phyloP scores from a whole-genome alignment of 2,329 filamentous ascomycete species.

The Lachnellula willkommii region DNA sequence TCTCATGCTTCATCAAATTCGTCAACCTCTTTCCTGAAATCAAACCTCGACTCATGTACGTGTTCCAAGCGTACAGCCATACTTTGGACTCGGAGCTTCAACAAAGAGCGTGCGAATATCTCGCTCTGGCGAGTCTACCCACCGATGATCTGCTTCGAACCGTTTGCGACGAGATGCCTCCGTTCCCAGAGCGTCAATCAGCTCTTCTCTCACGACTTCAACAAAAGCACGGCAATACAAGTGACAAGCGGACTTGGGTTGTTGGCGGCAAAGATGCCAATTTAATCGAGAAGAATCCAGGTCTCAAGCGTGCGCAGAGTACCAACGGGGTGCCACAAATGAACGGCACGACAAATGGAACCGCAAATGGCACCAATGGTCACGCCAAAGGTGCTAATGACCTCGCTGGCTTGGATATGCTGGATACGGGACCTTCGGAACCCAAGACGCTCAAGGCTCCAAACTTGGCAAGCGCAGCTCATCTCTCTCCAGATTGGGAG shows the following conservation, averaged over 20 bases:
- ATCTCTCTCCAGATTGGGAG: constrained; percentile 93
- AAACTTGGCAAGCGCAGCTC: constrained; percentile 86
- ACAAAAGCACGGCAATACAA: constrained; percentile 87
- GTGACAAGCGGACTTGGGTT: constrained; percentile 94
- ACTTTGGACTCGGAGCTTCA: constrained; percentile 93
- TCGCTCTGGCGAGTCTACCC: constrained; percentile 76
- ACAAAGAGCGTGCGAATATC: constrained; percentile 92
- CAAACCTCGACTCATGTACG: constrained; percentile 85
- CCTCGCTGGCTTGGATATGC: constrained; percentile 78
- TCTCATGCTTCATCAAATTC: constrained; percentile 95
- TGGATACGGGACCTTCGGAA: constrained; percentile 50
- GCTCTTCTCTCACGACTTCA: constrained; percentile 87
- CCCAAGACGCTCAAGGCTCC: constrained; percentile 59
- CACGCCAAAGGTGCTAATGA: constrained; percentile 54
- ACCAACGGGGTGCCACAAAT: constrained; percentile 39
- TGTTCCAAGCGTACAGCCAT: constrained; percentile 89
- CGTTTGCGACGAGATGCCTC: constrained; percentile 97
- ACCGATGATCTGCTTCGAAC: constrained; percentile 89
- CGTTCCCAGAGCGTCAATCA: constrained; percentile 91
- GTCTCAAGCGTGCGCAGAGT: constrained; percentile 82
- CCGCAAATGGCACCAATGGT: constrained; percentile 46
- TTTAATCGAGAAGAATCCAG: constrained; percentile 68
- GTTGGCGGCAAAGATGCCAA: constrained; percentile 97
- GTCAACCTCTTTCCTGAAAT: constrained; percentile 98
- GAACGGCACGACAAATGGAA: constrained; percentile 41